Percentiles rank a stretch among this genome's conserved stretches.
These are phyloP conservation scores for Alternaria novae-zelandiae DNA, from an alignment of 2,329 filamentous ascomycete species.

Conservation along the genomic window DNA sequence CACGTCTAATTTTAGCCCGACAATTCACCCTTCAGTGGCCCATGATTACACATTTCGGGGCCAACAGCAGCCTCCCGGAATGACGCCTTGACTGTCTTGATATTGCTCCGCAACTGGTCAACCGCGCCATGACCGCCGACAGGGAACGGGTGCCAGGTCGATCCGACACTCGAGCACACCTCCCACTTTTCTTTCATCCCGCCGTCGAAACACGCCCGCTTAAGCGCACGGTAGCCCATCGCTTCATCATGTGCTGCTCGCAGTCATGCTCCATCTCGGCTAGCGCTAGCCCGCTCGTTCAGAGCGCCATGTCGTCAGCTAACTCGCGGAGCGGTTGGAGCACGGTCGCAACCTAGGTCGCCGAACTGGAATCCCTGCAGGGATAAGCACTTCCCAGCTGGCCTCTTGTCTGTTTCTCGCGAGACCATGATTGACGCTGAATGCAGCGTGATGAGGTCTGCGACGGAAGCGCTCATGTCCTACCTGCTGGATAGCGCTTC, in stretches of 20 bases:
- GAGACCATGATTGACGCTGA: slow-evolving; percentile 20
- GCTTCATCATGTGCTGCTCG: slow-evolving; percentile 43
- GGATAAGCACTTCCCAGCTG: slow-evolving; percentile 23
- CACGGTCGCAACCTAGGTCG: slow-evolving; percentile 39
- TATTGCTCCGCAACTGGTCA: slow-evolving; percentile 23
- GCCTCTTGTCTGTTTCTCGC: slow-evolving; percentile 11
- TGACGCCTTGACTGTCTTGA: slow-evolving; percentile 7
- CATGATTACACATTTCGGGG: slow-evolving; percentile 27
- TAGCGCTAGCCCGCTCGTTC: slow-evolving; percentile 36
- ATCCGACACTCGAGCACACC: slow-evolving; percentile 15
- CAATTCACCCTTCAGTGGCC: slow-evolving; percentile 12
- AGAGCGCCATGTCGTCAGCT: slow-evolving; percentile 37
- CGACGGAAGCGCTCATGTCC: slow-evolving; percentile 16
- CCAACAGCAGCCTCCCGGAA: slow-evolving; percentile 31
- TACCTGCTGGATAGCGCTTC: slow-evolving; percentile 16
- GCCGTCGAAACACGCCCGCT: slow-evolving; percentile 31
- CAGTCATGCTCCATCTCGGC: slow-evolving; percentile 31
- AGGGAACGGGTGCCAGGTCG: slow-evolving; percentile 25
- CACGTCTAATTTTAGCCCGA: slow-evolving; percentile 40
- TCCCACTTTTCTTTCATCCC: slow-evolving; percentile 17
- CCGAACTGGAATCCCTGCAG: slow-evolving; percentile 33
- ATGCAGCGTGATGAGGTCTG: slow-evolving; percentile 22
- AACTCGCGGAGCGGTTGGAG: slow-evolving; percentile 29
- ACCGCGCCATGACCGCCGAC: slow-evolving; percentile 21
- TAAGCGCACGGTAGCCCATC: slow-evolving; percentile 27